Evolutionary conservation across 768 basidiomycete genomes (phyloP).

Genomic region (Trametes meyenii): DNA sequence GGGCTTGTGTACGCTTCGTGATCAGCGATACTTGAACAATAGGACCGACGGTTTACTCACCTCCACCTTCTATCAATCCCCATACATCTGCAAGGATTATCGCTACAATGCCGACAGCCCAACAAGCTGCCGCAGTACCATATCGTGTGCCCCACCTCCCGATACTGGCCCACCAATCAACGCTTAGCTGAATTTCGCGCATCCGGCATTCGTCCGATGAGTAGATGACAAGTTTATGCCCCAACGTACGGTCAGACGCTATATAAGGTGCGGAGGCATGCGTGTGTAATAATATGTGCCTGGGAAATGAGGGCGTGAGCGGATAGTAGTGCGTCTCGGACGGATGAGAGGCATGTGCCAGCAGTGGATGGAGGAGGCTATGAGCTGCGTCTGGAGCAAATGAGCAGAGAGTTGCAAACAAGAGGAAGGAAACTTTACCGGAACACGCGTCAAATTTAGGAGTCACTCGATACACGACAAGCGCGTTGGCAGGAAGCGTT

Average conservation of each 20-base stretch:
- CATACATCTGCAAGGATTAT: slow-evolving; percentile 59
- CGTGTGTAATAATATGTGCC: slow-evolving; percentile 61
- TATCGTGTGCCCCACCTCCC: slow-evolving; percentile 77
- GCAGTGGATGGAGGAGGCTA: slow-evolving; percentile 61
- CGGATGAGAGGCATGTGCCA: slow-evolving; percentile 60
- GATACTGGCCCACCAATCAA: slow-evolving; percentile 74
- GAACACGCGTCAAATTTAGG: slow-evolving; percentile 38
- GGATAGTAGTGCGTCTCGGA: slow-evolving; percentile 73
- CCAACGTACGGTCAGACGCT: slow-evolving; percentile 34
- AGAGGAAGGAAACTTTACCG: slow-evolving; percentile 24
- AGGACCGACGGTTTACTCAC: slow-evolving; percentile 24
- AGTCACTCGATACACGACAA: slow-evolving; percentile 65
- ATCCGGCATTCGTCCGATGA: slow-evolving; percentile 58
- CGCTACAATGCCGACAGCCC: slow-evolving; percentile 73
- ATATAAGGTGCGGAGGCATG: slow-evolving; percentile 72
- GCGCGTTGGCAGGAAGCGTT: slow-evolving; percentile 55
- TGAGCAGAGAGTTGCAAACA: not conserved
- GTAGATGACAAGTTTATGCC: slow-evolving; percentile 61
- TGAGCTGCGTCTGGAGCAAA: slow-evolving; percentile 37
- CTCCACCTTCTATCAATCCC: slow-evolving; percentile 35
- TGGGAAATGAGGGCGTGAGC: slow-evolving; percentile 37
- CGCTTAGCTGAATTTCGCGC: slow-evolving; percentile 47
- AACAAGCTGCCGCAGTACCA: slow-evolving; percentile 68
- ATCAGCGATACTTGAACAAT: not conserved
- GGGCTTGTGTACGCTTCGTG: slow-evolving; percentile 32